These are phyloP conservation scores for Colletotrichum nymphaeae DNA, from an alignment of 2,329 filamentous ascomycete genomes.

Conservation along the genomic window DNA sequence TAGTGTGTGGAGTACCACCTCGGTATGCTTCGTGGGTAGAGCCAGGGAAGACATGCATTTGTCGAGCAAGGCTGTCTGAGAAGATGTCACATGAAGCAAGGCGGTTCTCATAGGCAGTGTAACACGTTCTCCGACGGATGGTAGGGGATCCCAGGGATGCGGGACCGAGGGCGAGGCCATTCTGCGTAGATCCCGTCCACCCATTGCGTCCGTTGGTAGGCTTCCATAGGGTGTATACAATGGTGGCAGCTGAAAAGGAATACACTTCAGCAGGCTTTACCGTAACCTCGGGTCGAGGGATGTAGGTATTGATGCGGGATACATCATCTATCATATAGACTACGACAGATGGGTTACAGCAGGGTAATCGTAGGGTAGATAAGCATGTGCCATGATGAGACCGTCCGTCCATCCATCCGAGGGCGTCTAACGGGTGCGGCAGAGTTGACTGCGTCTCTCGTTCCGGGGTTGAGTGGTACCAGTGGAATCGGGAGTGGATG, in stretches of 20 bases:
- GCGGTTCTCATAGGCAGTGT: constrained; percentile 14
- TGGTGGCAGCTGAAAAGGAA: not conserved
- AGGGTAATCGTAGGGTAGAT: not conserved
- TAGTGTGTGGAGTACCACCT: not conserved
- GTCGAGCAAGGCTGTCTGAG: not conserved
- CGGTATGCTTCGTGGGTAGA: not conserved
- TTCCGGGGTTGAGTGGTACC: too few species aligned
- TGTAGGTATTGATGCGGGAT: not conserved
- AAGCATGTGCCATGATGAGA: constrained; percentile 5
- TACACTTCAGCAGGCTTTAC: not conserved
- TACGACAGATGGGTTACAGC: not conserved
- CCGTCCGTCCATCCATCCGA: constrained; percentile 1
- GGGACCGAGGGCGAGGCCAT: not conserved
- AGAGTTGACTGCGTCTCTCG: not conserved
- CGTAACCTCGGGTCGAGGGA: constrained; percentile 8
- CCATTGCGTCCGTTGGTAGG: not conserved
- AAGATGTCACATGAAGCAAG: not conserved
- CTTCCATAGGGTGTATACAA: not conserved
- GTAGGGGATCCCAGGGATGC: constrained; percentile 14
- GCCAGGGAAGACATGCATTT: not conserved
- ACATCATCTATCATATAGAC: not conserved
- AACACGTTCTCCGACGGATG: constrained; percentile 15
- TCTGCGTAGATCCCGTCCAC: not conserved
- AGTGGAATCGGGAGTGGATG: not conserved
- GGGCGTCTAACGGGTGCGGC: not conserved